Base-by-base conservation (phyloP, 1,284 basidiomycete genomes). In the Entoloma clypeatum region DNA sequence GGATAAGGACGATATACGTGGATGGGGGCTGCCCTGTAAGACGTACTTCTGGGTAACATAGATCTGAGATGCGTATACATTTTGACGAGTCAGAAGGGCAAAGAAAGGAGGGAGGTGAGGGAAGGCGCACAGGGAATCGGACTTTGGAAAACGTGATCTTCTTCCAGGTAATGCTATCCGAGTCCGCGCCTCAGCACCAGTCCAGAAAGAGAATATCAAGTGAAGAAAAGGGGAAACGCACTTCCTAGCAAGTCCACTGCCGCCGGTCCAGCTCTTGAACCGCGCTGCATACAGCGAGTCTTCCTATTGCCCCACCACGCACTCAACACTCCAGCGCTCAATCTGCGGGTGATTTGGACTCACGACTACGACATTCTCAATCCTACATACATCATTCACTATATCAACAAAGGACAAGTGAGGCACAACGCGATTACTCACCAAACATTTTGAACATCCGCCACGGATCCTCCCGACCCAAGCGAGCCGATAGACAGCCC, bases 181-280 rank as follows among this genome's bases (percentile, higher is more conserved):
- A n/a, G n/a, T n/a, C n/a, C n/a, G n/a, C n/a, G n/a, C n/a, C n/a
- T n/a, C n/a, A n/a, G n/a, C n/a, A n/a, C n/a, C 26, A n/a, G 10
- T 7, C 28, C 5, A 35, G 26, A 10, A 8, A n/a, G 2, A 17
- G 17, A 9, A n/a, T n/a, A n/a, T n/a, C 7, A n/a, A 19, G 21
- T 8, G n/a, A 16, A 36, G 19, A 8, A n/a, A 28, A 17, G 13
- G n/a, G n/a, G n/a, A n/a, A n/a, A 31, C 70, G 5, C 49, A 79
- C 76, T 81, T 80, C 39, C 66, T 58, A 2, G 75, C 77, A 2
- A 74, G 45, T 0, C 79, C 79, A 45, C 77, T 76, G 78, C n/a
- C 78, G 0, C 78, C 79, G 2, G 74, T 74, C 77, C 77, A 81
- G 53, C 78, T 80, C 63, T 81, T 81, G 66, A 81, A 81, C n/a